Evolutionary conservation across 2,329 filamentous ascomycete species (phyloP).

Genomic region (Ceratocystis cacaofunesta): DNA sequence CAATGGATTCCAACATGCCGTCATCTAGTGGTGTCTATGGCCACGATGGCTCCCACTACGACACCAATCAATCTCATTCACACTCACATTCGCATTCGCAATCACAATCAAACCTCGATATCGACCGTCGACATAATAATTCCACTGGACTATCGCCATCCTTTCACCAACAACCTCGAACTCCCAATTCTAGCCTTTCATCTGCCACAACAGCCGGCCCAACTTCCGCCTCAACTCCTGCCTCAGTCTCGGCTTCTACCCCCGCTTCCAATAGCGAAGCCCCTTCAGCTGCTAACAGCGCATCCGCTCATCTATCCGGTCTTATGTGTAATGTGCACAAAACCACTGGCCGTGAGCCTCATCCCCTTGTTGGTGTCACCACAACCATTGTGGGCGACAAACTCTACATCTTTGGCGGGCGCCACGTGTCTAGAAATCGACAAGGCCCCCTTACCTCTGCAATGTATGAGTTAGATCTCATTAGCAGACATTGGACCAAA

Average conservation of each 20-base stretch:
- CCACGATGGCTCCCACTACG: slow-evolving; percentile 14
- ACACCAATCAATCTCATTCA: slow-evolving; percentile 25
- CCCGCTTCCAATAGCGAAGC: slow-evolving; percentile 7
- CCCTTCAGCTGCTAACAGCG: slow-evolving; percentile 29
- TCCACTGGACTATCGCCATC: slow-evolving; percentile 43
- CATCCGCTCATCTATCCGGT: slow-evolving; percentile 46
- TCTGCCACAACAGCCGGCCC: slow-evolving; percentile 18
- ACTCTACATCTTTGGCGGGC: slow-evolving; percentile 88
- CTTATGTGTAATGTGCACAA: slow-evolving; percentile 60
- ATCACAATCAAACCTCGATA: slow-evolving; percentile 23
- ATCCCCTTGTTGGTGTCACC: slow-evolving; percentile 82
- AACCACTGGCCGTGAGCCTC: slow-evolving; percentile 83
- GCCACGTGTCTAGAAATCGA: slow-evolving; percentile 68
- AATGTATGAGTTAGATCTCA: slow-evolving; percentile 83
- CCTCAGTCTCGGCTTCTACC: slow-evolving; percentile 31
- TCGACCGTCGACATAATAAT: slow-evolving; percentile 36
- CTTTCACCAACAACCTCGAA: slow-evolving; percentile 25
- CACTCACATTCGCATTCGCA: not conserved
- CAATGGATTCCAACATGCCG: slow-evolving; percentile 15
- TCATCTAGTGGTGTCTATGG: slow-evolving; percentile 14
- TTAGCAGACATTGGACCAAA: slow-evolving; percentile 85
- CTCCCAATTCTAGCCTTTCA: slow-evolving; percentile 13
- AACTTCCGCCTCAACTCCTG: slow-evolving; percentile 39
- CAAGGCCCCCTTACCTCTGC: slow-evolving; percentile 73
- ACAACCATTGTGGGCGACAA: slow-evolving; percentile 93